Evolutionary conservation across 805 yeast species (phyloP).

Genomic region (Starmerella ratchasimensis): DNA sequence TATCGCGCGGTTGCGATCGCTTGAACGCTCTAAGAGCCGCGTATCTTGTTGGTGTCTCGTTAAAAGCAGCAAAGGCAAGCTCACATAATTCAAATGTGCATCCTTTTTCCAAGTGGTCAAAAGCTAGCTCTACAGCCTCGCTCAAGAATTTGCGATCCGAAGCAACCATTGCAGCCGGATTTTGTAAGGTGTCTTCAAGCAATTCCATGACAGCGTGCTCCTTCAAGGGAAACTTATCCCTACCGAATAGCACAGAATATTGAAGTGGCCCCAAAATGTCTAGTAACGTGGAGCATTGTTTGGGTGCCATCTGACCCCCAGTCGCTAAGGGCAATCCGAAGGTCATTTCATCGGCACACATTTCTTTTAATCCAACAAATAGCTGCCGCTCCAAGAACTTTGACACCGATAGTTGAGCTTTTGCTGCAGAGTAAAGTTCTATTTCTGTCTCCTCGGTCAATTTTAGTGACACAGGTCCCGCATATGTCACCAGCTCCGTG

Average conservation of each 20-base stretch:
- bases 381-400: too few species aligned
- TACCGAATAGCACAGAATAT: neutral
- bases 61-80: slow-evolving; percentile 7
- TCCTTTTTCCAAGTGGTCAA: slow-evolving; percentile 2
- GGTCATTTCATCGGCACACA: too few species aligned
- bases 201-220: neutral
- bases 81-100: slow-evolving; percentile 5
- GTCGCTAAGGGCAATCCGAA: too few species aligned
- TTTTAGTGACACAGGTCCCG: neutral
- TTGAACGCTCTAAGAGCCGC: slow-evolving; percentile 10
- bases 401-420: too few species aligned
- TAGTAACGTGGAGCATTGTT: too few species aligned
- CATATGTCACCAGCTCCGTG: neutral
- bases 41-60: slow-evolving; percentile 2
- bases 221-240: neutral
- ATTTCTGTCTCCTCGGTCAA: too few species aligned
- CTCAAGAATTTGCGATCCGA: neutral
- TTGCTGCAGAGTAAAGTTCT: too few species aligned
- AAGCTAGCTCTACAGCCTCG: slow-evolving; percentile 6
- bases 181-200: slow-evolving; percentile 1
- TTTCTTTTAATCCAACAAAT: too few species aligned
- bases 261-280: slow-evolving; percentile 1
- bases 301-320: too few species aligned
- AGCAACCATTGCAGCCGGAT: slow-evolving; percentile 4
- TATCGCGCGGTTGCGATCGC: slow-evolving; percentile 25